phyloP scores from a whole-genome alignment of 2,329 filamentous ascomycete species.

The Alternaria longipes region DNA sequence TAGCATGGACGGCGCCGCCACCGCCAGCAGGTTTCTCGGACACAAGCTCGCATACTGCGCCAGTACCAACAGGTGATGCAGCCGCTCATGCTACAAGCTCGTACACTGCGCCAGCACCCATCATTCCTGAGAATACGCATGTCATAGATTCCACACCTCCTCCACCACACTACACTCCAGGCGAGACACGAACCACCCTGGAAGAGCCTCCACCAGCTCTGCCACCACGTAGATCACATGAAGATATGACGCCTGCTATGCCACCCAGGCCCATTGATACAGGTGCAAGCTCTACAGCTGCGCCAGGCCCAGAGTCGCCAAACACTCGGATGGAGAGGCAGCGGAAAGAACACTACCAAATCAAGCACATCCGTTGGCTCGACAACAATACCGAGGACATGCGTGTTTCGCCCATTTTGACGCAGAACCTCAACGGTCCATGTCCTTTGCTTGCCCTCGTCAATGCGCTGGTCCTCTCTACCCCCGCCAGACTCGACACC shows the following conservation, averaged over 20 bases:
- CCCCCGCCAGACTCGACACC: constrained; percentile 71
- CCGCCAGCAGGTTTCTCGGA: background rate
- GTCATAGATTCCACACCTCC: constrained; percentile 30
- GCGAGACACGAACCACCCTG: constrained; percentile 2
- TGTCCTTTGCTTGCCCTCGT: constrained; percentile 93
- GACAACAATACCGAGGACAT: constrained; percentile 70
- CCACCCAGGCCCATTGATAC: constrained; percentile 47
- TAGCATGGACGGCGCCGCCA: background rate
- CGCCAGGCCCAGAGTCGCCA: constrained; percentile 51
- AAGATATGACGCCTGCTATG: constrained; percentile 45
- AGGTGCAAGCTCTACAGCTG: constrained; percentile 20
- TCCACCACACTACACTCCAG: constrained; percentile 10
- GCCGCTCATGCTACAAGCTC: constrained; percentile 21
- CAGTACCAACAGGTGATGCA: no score
- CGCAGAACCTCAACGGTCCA: constrained; percentile 93
- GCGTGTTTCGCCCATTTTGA: constrained; percentile 83
- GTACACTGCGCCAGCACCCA: constrained; percentile 35
- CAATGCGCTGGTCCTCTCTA: constrained; percentile 88
- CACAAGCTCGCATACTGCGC: background rate
- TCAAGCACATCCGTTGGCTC: constrained; percentile 89
- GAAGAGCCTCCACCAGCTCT: constrained; percentile 45
- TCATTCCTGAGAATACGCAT: constrained; percentile 39
- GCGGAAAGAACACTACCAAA: constrained; percentile 82
- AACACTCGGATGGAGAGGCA: constrained; percentile 55
- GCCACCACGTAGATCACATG: constrained; percentile 45